A percentile compares a stretch with the other conserved stretches of the same genome.
Conservation (phyloP, 2,329 filamentous ascomycete species). For the Hymenoscyphus linearis region DNA sequence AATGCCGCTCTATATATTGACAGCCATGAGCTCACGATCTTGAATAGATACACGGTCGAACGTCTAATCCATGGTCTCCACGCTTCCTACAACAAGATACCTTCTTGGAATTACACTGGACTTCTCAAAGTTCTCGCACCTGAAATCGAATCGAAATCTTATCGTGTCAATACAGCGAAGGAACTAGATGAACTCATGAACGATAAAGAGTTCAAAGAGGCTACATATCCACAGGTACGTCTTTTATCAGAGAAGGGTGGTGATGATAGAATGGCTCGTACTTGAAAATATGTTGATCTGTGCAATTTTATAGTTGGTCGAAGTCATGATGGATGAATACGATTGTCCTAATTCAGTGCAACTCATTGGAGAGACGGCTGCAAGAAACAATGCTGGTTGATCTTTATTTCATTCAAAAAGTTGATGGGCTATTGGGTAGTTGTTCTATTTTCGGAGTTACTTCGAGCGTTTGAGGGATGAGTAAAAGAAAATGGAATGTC, state of each 20-base stretch:
- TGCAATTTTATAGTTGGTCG: neutral
- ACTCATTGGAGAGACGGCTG: neutral
- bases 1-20: neutral
- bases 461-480: too few species aligned
- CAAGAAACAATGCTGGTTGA: neutral
- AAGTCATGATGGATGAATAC: neutral
- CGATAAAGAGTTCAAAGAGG: constrained; percentile 57
- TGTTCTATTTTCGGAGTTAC: too few species aligned
- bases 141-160: constrained; percentile 54
- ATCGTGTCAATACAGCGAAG: constrained; percentile 62
- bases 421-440: neutral
- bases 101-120: constrained; percentile 41
- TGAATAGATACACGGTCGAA: constrained; percentile 54
- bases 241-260: neutral
- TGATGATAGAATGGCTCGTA: neutral
- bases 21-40: constrained; percentile 44
- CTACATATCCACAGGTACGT: constrained; percentile 19
- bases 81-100: constrained; percentile 48
- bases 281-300: neutral
- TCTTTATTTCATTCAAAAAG: neutral
- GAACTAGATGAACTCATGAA: constrained; percentile 62
- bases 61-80: constrained; percentile 49
- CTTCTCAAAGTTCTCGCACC: constrained; percentile 34
- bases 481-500: too few species aligned
- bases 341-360: neutral